These are phyloP conservation scores for Penicillium paradoxum DNA, from an alignment of 495 filamentous ascomycete species.

Conservation along the genomic window DNA sequence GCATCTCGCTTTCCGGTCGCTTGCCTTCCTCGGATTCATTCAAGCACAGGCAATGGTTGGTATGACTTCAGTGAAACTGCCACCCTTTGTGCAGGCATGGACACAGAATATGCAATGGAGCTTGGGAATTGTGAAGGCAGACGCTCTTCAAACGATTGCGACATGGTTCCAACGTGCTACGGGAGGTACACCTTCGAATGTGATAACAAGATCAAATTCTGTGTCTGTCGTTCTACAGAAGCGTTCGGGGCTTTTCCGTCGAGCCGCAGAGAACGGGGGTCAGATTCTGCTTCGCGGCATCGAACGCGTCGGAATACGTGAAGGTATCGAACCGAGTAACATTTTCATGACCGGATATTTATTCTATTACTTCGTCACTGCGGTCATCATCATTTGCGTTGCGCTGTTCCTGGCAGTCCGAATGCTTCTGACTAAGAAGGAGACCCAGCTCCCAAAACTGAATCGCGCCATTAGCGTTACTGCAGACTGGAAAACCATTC, in stretches of 20 bases:
- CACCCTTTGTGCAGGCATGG: slow-evolving; percentile 87
- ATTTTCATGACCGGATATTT: slow-evolving; percentile 87
- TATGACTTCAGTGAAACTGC: slow-evolving; percentile 71
- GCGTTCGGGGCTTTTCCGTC: slow-evolving; percentile 46
- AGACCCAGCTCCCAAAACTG: slow-evolving; percentile 73
- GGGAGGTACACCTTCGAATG: slow-evolving; percentile 74
- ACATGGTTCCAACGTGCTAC: slow-evolving; percentile 97
- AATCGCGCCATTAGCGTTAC: slow-evolving; percentile 62
- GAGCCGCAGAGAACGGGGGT: slow-evolving; percentile 40
- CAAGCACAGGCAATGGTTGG: slow-evolving; percentile 91
- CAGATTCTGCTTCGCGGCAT: slow-evolving; percentile 77
- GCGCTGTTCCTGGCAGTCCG: slow-evolving; percentile 73
- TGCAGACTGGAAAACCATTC: slow-evolving; percentile 77
- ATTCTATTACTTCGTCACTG: slow-evolving; percentile 83
- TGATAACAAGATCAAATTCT: slow-evolving; percentile 65
- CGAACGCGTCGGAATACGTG: slow-evolving; percentile 78
- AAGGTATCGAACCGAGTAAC: slow-evolving; percentile 81
- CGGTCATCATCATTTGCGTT: slow-evolving; percentile 66
- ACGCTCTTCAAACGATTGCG: slow-evolving; percentile 77
- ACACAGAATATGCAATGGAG: slow-evolving; percentile 98
- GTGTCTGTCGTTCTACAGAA: slow-evolving; percentile 84
- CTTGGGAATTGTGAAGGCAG: slow-evolving; percentile 86
- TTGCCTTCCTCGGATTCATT: slow-evolving; percentile 94
- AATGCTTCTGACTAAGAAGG: slow-evolving; percentile 61
- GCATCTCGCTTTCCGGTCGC: slow-evolving; percentile 84